Base-by-base conservation (phyloP, 495 filamentous ascomycete genomes). In the Aspergillus ostianus region DNA sequence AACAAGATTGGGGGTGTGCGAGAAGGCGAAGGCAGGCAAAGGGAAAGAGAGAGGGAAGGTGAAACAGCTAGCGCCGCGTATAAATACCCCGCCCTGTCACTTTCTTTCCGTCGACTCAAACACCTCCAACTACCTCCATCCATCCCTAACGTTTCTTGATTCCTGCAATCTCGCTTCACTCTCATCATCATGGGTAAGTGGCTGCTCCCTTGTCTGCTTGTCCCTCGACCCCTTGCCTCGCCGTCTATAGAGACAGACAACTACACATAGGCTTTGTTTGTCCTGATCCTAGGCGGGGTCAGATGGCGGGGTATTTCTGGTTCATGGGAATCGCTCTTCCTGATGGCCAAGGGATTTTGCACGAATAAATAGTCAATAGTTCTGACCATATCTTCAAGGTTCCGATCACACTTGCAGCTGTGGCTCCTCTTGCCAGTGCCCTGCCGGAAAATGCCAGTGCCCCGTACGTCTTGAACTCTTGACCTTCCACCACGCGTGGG, bases 381-480 rank as follows among this genome's bases (percentile, higher is more conserved):
- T 15, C 17, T 52, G 21, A 29, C 50, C 47, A 10, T 15, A 49
- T 4, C 41, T 8, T 18, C 63, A 36, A 77, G 73, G 64, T 64
- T 60, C 69, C 61, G 73, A 74, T 56, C 76, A 78, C 76, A 66
- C 64, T 60, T 79, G 77, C 70, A 71, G 68, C 70, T 77, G 75
- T 67, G 77, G 77, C 63, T 54, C 67, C 63, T 77, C 77, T 63
- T 79, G 74, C 75, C 71, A 73, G 67, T 79, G 75, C 73, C 72
- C 77, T 69, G 69, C 75, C 65, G 77, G 74, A 67, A 59, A 61
- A 29, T 78, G 74, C 77, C 65, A 78, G 60, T 78, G 76, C 76
- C 76, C 76, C 45, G 76, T 78, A 73, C 49, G 69, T 70, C 27
- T 18, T 49, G 21, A n/a, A 53, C 17, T 49, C 46, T 49, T 47